Evolutionary conservation across 495 filamentous ascomycete species (phyloP).

Genomic region (Hypoxylon intermedium): DNA sequence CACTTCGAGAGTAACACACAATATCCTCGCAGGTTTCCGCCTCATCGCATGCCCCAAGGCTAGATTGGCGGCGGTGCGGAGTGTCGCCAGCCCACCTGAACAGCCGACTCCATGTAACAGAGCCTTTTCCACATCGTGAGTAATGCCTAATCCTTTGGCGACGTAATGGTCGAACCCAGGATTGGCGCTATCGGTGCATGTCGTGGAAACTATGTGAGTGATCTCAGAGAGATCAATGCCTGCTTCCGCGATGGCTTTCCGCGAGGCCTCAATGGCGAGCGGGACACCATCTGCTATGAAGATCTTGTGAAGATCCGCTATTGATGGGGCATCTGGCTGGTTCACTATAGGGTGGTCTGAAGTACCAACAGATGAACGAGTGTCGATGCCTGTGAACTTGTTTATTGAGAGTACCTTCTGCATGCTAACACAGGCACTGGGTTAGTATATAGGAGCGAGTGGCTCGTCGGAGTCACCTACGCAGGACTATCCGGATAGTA

Average conservation of each 20-base stretch:
- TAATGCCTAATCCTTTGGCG: slow-evolving; percentile 60
- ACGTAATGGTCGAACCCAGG: slow-evolving; percentile 73
- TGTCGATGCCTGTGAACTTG: slow-evolving; percentile 67
- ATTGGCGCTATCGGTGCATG: slow-evolving; percentile 71
- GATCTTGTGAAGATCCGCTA: slow-evolving; percentile 59
- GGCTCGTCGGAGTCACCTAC: slow-evolving; percentile 41
- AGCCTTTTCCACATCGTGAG: slow-evolving; percentile 59
- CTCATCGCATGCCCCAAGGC: slow-evolving; percentile 63
- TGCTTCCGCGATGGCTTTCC: slow-evolving; percentile 66
- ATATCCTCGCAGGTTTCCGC: slow-evolving; percentile 59
- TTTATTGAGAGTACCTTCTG: slow-evolving; percentile 68
- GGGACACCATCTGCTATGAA: slow-evolving; percentile 67
- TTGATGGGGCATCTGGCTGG: slow-evolving; percentile 58
- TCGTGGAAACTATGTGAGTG: slow-evolving; percentile 71
- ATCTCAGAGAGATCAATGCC: slow-evolving; percentile 56
- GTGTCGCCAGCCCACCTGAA: slow-evolving; percentile 65
- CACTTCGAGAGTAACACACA: slow-evolving; percentile 68
- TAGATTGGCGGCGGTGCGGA: slow-evolving; percentile 67
- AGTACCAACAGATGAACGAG: slow-evolving; percentile 64
- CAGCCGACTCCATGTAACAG: slow-evolving; percentile 70
- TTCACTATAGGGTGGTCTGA: slow-evolving; percentile 65
- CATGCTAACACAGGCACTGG: slow-evolving; percentile 48
- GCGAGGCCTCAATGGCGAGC: slow-evolving; percentile 62
- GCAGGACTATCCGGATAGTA: slow-evolving; percentile 60
- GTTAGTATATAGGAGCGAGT: neutral